A percentile compares a stretch with the other conserved stretches of the same genome.
Conservation (phyloP, 2,329 filamentous ascomycete genomes). For the Exutisphaerella laricina region DNA sequence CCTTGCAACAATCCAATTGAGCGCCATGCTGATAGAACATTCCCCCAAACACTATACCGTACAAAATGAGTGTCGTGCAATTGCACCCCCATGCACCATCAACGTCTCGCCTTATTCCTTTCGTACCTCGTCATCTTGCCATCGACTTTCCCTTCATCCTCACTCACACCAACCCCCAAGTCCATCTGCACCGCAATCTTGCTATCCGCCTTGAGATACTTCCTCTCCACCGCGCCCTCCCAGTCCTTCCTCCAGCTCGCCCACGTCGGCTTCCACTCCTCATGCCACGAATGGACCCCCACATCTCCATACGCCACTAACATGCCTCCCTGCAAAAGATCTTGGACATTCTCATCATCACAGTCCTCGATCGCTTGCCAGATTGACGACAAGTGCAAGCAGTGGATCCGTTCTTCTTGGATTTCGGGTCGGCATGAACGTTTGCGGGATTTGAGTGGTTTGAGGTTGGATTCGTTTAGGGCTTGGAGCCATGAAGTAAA, state of each 20-base stretch:
- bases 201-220: constrained; percentile 4
- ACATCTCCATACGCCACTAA: constrained; percentile 11
- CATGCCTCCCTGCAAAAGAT: constrained; percentile 6
- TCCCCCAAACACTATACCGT: neutral
- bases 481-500: constrained; percentile 20
- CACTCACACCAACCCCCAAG: constrained; percentile 3
- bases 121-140: constrained; percentile 4
- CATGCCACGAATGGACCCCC: constrained; percentile 6
- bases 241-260: constrained; percentile 8
- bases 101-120: constrained; percentile 4
- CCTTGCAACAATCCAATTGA: neutral
- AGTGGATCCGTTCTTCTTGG: constrained; percentile 19
- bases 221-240: constrained; percentile 8
- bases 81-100: neutral
- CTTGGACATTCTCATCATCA: constrained; percentile 7
- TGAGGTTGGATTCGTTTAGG: constrained; percentile 20
- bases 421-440: constrained; percentile 7
- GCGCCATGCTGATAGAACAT: neutral
- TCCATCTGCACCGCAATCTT: constrained; percentile 10
- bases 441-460: constrained; percentile 19
- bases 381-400: constrained; percentile 14
- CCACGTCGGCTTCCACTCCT: constrained; percentile 11
- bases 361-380: constrained; percentile 16
- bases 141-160: neutral
- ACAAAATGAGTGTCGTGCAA: neutral